These are phyloP conservation scores for Leccinum broughii DNA, from an alignment of 768 basidiomycete species.

Conservation along the genomic window DNA sequence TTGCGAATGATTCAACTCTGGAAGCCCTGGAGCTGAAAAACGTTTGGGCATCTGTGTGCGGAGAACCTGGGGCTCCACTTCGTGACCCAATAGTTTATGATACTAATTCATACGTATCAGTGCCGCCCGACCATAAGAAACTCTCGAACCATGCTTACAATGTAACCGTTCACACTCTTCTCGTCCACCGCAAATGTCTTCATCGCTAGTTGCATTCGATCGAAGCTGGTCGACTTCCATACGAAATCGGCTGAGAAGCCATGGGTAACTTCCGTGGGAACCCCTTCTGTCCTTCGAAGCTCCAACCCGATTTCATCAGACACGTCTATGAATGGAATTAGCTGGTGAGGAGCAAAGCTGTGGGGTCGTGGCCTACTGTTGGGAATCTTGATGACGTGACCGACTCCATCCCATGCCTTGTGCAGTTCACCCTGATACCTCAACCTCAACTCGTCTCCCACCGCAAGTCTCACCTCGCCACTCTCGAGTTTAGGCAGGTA, in stretches of 20 bases:
- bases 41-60: constrained; percentile 95
- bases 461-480: constrained; percentile 94
- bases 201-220: constrained; percentile 99
- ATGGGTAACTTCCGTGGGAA: constrained; percentile 91
- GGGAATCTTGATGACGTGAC: constrained; percentile 98
- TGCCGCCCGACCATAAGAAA: neutral
- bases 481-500: constrained; percentile 94
- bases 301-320: constrained; percentile 98
- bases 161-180: constrained; percentile 98
- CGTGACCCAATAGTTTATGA: constrained; percentile 97
- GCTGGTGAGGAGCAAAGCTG: neutral
- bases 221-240: constrained; percentile 99
- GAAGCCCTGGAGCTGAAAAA: constrained; percentile 95
- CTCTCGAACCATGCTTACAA: constrained; percentile 54
- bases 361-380: constrained; percentile 68
- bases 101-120: constrained; percentile 55
- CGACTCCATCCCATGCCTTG: constrained; percentile 95
- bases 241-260: constrained; percentile 99
- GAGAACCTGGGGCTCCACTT: constrained; percentile 90
- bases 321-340: constrained; percentile 61
- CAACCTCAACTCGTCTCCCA: constrained; percentile 92
- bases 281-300: constrained; percentile 85
- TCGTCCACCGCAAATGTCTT: constrained; percentile 99
- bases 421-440: constrained; percentile 88
- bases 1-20: constrained; percentile 98